Conservation (phyloP, 2,329 filamentous ascomycete species). For the Talaromyces sp. region DNA sequence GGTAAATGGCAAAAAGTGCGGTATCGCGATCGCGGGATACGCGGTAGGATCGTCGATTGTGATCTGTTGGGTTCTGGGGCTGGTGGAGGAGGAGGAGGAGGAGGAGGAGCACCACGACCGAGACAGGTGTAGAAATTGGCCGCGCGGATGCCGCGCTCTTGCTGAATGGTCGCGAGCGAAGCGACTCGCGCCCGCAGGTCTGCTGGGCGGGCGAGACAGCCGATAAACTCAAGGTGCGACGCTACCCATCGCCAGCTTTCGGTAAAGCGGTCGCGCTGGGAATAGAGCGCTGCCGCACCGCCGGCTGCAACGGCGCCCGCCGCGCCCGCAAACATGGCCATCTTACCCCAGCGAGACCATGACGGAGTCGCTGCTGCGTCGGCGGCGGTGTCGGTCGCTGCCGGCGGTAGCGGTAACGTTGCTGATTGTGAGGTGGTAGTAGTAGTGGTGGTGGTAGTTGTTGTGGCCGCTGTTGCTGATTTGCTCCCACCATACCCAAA, state of each 20-base stretch:
- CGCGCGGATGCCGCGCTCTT: slow-evolving; percentile 68
- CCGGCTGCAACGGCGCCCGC: slow-evolving; percentile 74
- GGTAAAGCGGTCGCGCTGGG: slow-evolving; percentile 74
- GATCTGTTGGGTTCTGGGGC: slow-evolving; percentile 10
- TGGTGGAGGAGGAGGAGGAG: slow-evolving; percentile 21
- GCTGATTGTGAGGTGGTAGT: slow-evolving; percentile 11
- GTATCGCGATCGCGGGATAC: slow-evolving; percentile 48
- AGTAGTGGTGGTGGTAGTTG: slow-evolving; percentile 16
- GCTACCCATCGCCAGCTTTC: slow-evolving; percentile 76
- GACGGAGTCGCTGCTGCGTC: slow-evolving; percentile 45
- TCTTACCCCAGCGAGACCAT: slow-evolving; percentile 79
- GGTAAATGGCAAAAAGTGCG: slow-evolving; percentile 89
- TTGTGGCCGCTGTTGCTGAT: slow-evolving; percentile 10
- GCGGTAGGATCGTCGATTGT: slow-evolving; percentile 3
- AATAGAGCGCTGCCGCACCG: slow-evolving; percentile 78
- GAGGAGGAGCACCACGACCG: slow-evolving; percentile 57
- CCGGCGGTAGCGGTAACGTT: slow-evolving; percentile 26
- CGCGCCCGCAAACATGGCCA: slow-evolving; percentile 81
- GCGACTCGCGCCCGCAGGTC: slow-evolving; percentile 72
- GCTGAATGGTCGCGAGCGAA: slow-evolving; percentile 61
- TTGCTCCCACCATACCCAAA: slow-evolving; percentile 60
- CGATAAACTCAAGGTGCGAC: slow-evolving; percentile 90
- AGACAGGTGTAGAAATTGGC: slow-evolving; percentile 84
- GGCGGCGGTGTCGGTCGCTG: slow-evolving; percentile 28
- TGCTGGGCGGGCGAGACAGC: slow-evolving; percentile 77